Conservation (phyloP, 1,139 yeast genomes). For the Lodderomyces beijingensis region DNA sequence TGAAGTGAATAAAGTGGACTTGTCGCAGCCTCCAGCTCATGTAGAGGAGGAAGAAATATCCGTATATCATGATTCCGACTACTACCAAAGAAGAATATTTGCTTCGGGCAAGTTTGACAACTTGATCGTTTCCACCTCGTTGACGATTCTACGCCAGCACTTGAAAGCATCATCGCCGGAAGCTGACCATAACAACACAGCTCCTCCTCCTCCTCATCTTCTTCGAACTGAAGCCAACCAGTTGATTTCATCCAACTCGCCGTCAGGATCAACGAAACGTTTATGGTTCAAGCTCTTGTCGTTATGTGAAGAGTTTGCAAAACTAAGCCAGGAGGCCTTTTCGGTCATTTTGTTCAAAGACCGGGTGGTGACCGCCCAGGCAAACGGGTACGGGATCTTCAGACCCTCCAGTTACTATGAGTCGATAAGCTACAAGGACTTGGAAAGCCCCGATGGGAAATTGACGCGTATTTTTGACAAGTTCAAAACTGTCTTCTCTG, state of each 20-base stretch:
- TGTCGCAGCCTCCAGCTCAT: constrained; percentile 16
- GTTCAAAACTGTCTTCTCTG: constrained; percentile 22
- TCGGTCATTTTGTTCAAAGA: constrained; percentile 12
- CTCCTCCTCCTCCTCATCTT: not conserved
- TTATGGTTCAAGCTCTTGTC: constrained; percentile 58
- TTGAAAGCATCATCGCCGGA: constrained; percentile 11
- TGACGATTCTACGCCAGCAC: constrained; percentile 30
- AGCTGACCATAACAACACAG: constrained; percentile 2
- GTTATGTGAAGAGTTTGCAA: constrained; percentile 63
- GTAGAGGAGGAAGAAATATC: constrained; percentile 18
- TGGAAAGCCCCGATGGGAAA: constrained; percentile 15
- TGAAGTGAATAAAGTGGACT: constrained; percentile 14
- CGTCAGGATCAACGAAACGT: constrained; percentile 7
- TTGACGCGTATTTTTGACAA: constrained; percentile 20
- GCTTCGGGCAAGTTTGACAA: constrained; percentile 45
- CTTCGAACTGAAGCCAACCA: constrained; percentile 20
- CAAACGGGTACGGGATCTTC: constrained; percentile 32
- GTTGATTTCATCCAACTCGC: constrained; percentile 17
- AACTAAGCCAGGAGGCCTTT: constrained; percentile 51
- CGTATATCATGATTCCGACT: constrained; percentile 29
- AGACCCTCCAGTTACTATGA: constrained; percentile 35
- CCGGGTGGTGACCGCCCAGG: constrained; percentile 16
- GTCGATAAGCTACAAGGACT: constrained; percentile 14
- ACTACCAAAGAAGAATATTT: constrained; percentile 40
- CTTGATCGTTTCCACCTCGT: constrained; percentile 39